These are phyloP conservation scores for Nannizziopsis arthrosporioides DNA, from an alignment of 2,329 filamentous ascomycete genomes.

Conservation along the genomic window DNA sequence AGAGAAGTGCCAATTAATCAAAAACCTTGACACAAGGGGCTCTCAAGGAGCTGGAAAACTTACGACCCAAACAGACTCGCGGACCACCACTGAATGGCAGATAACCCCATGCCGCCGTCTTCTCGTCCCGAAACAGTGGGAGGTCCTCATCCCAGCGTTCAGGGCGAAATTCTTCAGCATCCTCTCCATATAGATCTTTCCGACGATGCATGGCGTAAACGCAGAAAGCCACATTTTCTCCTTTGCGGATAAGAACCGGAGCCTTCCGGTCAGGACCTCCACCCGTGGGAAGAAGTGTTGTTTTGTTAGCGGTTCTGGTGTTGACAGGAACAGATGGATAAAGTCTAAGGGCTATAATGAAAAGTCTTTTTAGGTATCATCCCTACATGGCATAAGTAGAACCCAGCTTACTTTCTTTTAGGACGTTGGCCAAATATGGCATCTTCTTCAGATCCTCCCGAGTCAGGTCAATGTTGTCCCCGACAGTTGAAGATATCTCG, in stretches of 20 bases:
- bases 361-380: neutral
- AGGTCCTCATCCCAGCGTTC: constrained; percentile 52
- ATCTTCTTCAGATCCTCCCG: constrained; percentile 15
- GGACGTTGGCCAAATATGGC: constrained; percentile 31
- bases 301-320: constrained; percentile 28
- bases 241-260: constrained; percentile 56
- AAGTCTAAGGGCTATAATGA: constrained; percentile 41
- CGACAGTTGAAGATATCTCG: constrained; percentile 17
- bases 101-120: constrained; percentile 41
- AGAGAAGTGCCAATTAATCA: too few relatives aligned
- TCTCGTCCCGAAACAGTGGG: too few relatives aligned
- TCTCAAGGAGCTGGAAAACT: too few relatives aligned
- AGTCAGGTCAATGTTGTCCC: constrained; percentile 12
- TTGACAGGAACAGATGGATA: constrained; percentile 40
- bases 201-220: constrained; percentile 63
- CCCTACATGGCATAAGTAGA: too few relatives aligned
- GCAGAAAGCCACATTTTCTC: constrained; percentile 55
- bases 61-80: constrained; percentile 46
- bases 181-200: constrained; percentile 45
- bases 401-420: constrained; percentile 37
- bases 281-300: constrained; percentile 38
- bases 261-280: constrained; percentile 50
- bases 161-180: constrained; percentile 29
- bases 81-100: constrained; percentile 42
- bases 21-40: too few relatives aligned